Conservation (phyloP, 306 rosid genomes). For the Carpinus fangiana region DNA sequence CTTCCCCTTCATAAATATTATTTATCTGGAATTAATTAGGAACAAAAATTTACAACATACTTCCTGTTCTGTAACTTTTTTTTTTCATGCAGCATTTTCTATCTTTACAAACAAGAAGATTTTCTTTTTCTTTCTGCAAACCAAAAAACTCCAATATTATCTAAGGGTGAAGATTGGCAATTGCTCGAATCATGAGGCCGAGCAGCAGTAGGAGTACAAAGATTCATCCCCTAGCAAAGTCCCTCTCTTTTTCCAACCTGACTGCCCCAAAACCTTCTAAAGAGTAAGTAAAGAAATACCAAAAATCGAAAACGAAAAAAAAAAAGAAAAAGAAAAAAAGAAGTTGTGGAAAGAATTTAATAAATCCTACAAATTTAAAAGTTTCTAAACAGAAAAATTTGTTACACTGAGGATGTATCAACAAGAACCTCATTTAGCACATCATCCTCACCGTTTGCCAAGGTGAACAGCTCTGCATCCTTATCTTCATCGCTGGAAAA, state of each 20-base stretch:
- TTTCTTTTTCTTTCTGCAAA: conserved; percentile 43
- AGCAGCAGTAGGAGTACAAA: conserved; percentile 36
- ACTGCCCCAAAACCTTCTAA: conserved; percentile 44
- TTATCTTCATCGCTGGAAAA: conserved; percentile 50
- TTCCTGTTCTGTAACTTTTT: conserved; percentile 27
- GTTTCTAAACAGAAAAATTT: conserved; percentile 30
- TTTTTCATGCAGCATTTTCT: conserved; percentile 30
- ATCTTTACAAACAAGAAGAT: conserved; percentile 43
- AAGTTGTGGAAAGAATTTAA: conserved; percentile 74
- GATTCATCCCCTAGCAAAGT: conserved; percentile 37
- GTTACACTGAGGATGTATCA: conserved; percentile 55
- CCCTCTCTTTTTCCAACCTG: conserved; percentile 39
- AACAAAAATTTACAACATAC: conserved; percentile 48
- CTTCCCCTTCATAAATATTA: conserved; percentile 64
- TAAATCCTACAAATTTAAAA: conserved; percentile 48
- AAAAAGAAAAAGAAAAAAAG: conserved; percentile 10
- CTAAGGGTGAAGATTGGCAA: conserved; percentile 34
- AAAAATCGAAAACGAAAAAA: conserved; percentile 1
- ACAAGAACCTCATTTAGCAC: conserved; percentile 60
- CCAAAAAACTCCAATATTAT: conserved; percentile 42
- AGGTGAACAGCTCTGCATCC: conserved; percentile 48
- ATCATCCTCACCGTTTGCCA: conserved; percentile 53
- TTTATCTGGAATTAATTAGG: conserved; percentile 46
- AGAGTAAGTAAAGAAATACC: conserved; percentile 41
- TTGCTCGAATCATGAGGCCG: conserved; percentile 37